Conservation (phyloP, 1,284 basidiomycete genomes). For the Neolentinus lepideus region DNA sequence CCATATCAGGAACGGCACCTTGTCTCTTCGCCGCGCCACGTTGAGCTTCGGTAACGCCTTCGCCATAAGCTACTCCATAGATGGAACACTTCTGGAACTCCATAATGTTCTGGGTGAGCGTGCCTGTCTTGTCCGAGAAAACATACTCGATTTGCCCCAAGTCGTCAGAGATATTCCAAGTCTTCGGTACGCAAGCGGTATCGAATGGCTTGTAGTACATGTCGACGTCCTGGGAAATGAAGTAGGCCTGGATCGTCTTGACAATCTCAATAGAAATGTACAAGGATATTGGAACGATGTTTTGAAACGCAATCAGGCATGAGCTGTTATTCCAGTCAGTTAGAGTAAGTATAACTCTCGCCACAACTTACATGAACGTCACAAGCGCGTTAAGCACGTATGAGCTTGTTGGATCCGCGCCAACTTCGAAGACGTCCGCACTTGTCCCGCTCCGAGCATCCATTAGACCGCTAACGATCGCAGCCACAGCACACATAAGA, state of each 20-base stretch:
- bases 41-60: constrained; percentile 94
- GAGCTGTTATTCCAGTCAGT: constrained; percentile 37
- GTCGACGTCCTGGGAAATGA: constrained; percentile 95
- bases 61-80: constrained; percentile 80
- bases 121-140: constrained; percentile 97
- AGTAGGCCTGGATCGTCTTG: constrained; percentile 96
- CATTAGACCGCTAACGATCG: constrained; percentile 70
- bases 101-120: constrained; percentile 95
- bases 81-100: constrained; percentile 97
- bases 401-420: constrained; percentile 55
- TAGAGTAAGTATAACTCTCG: constrained; percentile 1
- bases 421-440: constrained; percentile 65
- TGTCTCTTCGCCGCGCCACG: constrained; percentile 84
- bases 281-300: constrained; percentile 94
- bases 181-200: constrained; percentile 89
- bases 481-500: constrained; percentile 71
- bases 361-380: constrained; percentile 74
- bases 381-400: constrained; percentile 75
- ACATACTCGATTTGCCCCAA: constrained; percentile 97
- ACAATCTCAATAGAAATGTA: constrained; percentile 98
- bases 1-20: constrained; percentile 57
- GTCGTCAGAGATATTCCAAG: constrained; percentile 98
- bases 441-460: constrained; percentile 63
- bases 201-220: constrained; percentile 93
- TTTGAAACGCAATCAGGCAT: constrained; percentile 93